Base-by-base conservation (phyloP, 495 filamentous ascomycete species). In the Aspergillus mulundensis region DNA sequence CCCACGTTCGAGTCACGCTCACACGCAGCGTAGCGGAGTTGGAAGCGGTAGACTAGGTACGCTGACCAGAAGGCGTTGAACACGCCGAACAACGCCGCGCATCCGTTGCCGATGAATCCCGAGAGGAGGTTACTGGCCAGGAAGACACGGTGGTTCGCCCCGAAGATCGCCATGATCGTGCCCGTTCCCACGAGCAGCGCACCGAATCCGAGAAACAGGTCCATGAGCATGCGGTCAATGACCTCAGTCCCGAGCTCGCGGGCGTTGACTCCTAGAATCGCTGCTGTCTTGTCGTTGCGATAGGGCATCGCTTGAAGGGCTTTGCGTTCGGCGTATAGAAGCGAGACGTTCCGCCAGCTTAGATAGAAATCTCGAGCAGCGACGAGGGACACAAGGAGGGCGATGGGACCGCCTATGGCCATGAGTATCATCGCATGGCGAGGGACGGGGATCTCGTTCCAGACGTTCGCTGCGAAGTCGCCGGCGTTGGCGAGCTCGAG, bases 401-500 rank as follows among this genome's bases (percentile, higher is more conserved):
- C 78, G 8, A 76, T 28, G 1, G 72, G 73, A 0, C 76, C 79
- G 1, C 79, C 79, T 14, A 80, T 66, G 10, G 69, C 77, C 78
- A 82, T 80, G 5, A 81, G 59, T 16, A 71, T 68, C 8, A 73
- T 64, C 3, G 75, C 77, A 43, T 74, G 73, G 2, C 45, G 64
- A 3, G 79, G 77, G 2, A 78, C 68, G 0, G 78, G 79, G 30
- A 70, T 67, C 21, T 73, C 47, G 42, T 82, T 82, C 77, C 76
- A 82, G 7, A 79, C 74, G 40, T 82, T 82, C 14, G 79, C 78
- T 0, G 79, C 75, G 40, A 82, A 80, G 57, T 82, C 79, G 1
- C 70, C 75, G 0, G 75, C 77, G 47, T 82, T 82, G 40, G 75
- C 76, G 15, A 81, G 67, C 54, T 82, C 79, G 25, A 82, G 69